Conservation (phyloP, 495 filamentous ascomycete genomes). For the Penicillium pancosmium region DNA sequence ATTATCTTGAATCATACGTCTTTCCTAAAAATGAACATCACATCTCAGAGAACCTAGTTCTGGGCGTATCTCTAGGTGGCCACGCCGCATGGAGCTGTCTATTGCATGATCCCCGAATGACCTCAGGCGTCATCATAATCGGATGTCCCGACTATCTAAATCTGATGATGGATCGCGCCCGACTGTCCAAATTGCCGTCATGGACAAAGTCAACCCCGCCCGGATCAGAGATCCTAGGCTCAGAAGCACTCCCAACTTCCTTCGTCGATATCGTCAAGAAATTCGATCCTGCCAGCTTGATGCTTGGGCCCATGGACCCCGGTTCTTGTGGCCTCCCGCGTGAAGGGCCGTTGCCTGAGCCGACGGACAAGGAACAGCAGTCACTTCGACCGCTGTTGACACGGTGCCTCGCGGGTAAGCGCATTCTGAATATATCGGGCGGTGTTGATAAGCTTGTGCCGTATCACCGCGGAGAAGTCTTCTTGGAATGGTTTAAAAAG, state of each 20-base stretch:
- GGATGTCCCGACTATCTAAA: slow-evolving; percentile 87
- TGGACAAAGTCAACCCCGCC: slow-evolving; percentile 56
- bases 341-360: slow-evolving; percentile 45
- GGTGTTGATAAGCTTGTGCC: slow-evolving; percentile 84
- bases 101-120: slow-evolving; percentile 75
- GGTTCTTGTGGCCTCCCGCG: slow-evolving; percentile 30
- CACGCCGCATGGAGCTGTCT: slow-evolving; percentile 86
- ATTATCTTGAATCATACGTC: slow-evolving; percentile 73
- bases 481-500: slow-evolving; percentile 70
- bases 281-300: slow-evolving; percentile 69
- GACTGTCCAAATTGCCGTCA: slow-evolving; percentile 67
- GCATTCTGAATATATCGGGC: slow-evolving; percentile 76
- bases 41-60: slow-evolving; percentile 71
- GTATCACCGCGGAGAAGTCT: slow-evolving; percentile 66
- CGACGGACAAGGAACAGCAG: slow-evolving; percentile 46
- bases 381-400: slow-evolving; percentile 43
- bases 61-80: slow-evolving; percentile 85
- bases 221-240: slow-evolving; percentile 71
- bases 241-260: slow-evolving; percentile 69
- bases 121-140: slow-evolving; percentile 75
- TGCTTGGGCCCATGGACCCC: slow-evolving; percentile 56
- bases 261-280: slow-evolving; percentile 63
- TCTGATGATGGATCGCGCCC: slow-evolving; percentile 77
- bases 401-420: slow-evolving; percentile 66
- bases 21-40: slow-evolving; percentile 54